Base-by-base conservation (phyloP, 1,139 yeast species). In the Pneumocystis oryctolagi region DNA sequence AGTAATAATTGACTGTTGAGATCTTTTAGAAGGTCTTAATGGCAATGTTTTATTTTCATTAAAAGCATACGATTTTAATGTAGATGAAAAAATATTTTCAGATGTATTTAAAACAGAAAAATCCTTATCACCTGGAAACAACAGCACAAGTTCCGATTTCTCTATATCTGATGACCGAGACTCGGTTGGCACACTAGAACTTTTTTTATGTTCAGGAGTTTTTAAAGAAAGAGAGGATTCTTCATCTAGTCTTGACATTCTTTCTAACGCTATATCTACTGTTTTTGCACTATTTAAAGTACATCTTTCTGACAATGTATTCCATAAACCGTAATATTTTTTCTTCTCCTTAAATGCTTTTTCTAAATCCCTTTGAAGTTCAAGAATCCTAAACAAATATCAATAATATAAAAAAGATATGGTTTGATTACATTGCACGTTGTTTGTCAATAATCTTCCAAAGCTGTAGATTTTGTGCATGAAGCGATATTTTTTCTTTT, bases 371-470 rank as follows among this genome's bases (percentile, higher is more conserved):
- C 66, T 63, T 59, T 70, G 73, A 5, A 71, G 67, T 14, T 71
- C 73, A 40, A 69, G 64, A 61, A 72, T 71, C 65, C 65, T 63
- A 25, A 56, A 14, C n/a, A 60, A 12, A 32, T 18, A n/a, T 39
- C 9, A 18, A 20, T 6, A 59, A 28, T 14, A 14, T 5, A 56
- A 35, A 35, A n/a, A 40, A 14, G 18, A 20, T 5, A 34, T n/a
- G n/a, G n/a, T 47, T 35, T 9, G 3, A 58, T 14, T 37, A 63
- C 68, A 71, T 71, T 25, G 69, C 66, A 34, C 72, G 68, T 61
- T 72, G 74, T 60, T 70, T 68, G 61, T 69, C 68, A 57, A 71
- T 72, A 59, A 71, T 66, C 39, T 68, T 65, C 73, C 73, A 70
- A 55, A 72, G 66, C 62, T 72, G 72, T 1, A 68, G 3, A 57